These are phyloP conservation scores for Dipodascus albidus DNA, from an alignment of 805 yeast species.

Conservation along the genomic window DNA sequence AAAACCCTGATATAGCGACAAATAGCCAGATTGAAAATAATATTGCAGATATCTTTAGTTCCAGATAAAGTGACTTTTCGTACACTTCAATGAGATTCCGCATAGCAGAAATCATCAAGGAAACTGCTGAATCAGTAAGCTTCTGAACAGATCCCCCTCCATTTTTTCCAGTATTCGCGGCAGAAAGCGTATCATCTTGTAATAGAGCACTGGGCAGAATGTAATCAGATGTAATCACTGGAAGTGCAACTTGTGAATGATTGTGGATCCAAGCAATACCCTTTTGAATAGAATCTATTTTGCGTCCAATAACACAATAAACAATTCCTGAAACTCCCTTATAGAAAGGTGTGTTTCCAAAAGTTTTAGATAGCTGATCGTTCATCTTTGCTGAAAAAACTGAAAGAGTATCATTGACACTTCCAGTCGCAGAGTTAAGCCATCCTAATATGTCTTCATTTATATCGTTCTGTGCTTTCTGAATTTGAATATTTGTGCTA, in stretches of 20 bases:
- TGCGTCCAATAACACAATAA: conserved; percentile 69
- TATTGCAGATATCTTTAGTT: conserved; percentile 8
- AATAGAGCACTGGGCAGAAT: conserved; percentile 10
- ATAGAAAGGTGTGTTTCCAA: conserved; percentile 58
- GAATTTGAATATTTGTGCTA: conserved; percentile 45
- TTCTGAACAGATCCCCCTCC: neutral
- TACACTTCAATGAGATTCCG: conserved; percentile 5
- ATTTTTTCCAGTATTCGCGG: neutral
- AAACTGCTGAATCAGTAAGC: conserved; percentile 1
- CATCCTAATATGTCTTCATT: conserved; percentile 61
- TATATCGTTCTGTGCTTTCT: conserved; percentile 35
- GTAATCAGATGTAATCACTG: conserved; percentile 33
- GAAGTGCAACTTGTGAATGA: conserved; percentile 47
- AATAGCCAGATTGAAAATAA: conserved; percentile 8
- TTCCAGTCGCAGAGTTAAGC: conserved; percentile 43
- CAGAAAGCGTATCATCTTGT: neutral
- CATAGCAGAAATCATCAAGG: conserved; percentile 4
- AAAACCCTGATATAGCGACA: conserved; percentile 5
- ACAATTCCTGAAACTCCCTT: conserved; percentile 55
- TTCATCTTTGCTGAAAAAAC: conserved; percentile 50
- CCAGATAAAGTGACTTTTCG: conserved; percentile 6
- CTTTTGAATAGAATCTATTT: conserved; percentile 48
- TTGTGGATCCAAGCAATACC: conserved; percentile 75
- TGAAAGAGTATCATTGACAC: conserved; percentile 50
- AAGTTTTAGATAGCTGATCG: conserved; percentile 42